Evolutionary conservation across 2,329 filamentous ascomycete genomes (phyloP), one percentile per base, ranked within the genome.

Genomic region (Coniochaeta prunicola): DNA sequence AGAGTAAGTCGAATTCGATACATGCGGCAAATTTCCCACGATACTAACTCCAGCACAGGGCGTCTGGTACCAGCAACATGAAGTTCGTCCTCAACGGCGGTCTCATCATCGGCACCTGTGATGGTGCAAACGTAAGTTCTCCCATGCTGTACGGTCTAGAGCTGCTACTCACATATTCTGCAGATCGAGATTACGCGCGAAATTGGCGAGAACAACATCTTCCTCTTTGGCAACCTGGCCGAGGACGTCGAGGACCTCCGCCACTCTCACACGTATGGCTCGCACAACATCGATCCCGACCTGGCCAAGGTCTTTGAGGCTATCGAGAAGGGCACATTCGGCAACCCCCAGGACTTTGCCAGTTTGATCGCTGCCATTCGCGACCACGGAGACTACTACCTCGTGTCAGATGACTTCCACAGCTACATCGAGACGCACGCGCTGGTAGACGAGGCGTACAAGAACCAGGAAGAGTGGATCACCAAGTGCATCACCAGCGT

Each of bases 81-180:
- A 99, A 99, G 76, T 99, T 99, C 73, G 94, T 97, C 15, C 82
- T 99, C 69, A 99, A 97, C 68, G 94, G 94, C 64, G 94, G 94
- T 63, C 80, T 99, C 62, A 96, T 99, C 69, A 99, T 99, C 66
- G 94, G 94, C 67, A 99, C 94, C 21, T 97, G 93, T 71, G 94
- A 99, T 69, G 94, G 94, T 70, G 94, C 94, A 63, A 99, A 99
- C 70, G 91, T 94, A 81, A 81, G 88, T 80, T 13, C 12, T 50
- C 45, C n/a, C 15, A 3, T 45, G 2, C 21, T 30, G 30, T 50
- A 21, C 12, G 9, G 21, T 26, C 13, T 17, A 17, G 21, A n/a
- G 8, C 19, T 17, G n/a, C 4, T 15, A 30, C 45, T 50, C 13
- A 50, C 45, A 13, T 50, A 17, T 12, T 2, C 5, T 30, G 26